These are phyloP conservation scores for Podosphaera aphanis DNA, from an alignment of 2,329 filamentous ascomycete genomes.

Conservation along the genomic window DNA sequence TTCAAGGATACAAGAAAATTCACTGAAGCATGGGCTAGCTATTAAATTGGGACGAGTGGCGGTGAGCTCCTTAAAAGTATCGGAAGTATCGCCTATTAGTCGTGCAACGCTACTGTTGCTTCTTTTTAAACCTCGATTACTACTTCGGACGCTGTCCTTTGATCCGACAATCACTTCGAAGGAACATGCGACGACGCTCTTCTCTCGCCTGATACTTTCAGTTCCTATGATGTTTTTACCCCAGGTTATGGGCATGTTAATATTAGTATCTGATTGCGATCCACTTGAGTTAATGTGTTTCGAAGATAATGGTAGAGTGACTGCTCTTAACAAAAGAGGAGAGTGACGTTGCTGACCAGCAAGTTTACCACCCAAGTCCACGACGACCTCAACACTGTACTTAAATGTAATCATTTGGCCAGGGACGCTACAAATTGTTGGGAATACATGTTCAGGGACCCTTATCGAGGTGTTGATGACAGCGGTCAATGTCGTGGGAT, in stretches of 20 bases:
- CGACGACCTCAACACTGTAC: slow-evolving; percentile 78
- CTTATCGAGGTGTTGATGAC: slow-evolving; percentile 64
- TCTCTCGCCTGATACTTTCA: slow-evolving; percentile 62
- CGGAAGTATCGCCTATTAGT: not conserved
- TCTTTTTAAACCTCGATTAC: no score
- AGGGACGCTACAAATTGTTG: slow-evolving; percentile 72
- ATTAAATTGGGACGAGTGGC: not conserved
- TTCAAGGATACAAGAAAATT: no score
- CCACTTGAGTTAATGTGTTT: slow-evolving; percentile 7
- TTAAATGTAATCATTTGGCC: slow-evolving; percentile 88
- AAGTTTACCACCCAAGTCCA: slow-evolving; percentile 75
- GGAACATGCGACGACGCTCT: slow-evolving; percentile 67
- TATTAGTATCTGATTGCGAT: slow-evolving; percentile 17
- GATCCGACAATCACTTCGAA: slow-evolving; percentile 81
- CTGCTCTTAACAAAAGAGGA: slow-evolving; percentile 13
- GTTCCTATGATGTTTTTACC: slow-evolving; percentile 64
- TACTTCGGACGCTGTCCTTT: slow-evolving; percentile 35
- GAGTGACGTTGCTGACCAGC: slow-evolving; percentile 32
- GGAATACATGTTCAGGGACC: slow-evolving; percentile 75
- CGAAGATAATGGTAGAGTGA: slow-evolving; percentile 7
- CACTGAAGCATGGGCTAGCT: not conserved
- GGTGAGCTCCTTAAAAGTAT: no score
- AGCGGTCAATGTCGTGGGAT: slow-evolving; percentile 54
- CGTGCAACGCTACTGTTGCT: slow-evolving; percentile 6
- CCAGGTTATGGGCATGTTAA: slow-evolving; percentile 27